Evolutionary conservation across 257 asterid genomes (phyloP).

Genomic region (Gardenia jasminoides): DNA sequence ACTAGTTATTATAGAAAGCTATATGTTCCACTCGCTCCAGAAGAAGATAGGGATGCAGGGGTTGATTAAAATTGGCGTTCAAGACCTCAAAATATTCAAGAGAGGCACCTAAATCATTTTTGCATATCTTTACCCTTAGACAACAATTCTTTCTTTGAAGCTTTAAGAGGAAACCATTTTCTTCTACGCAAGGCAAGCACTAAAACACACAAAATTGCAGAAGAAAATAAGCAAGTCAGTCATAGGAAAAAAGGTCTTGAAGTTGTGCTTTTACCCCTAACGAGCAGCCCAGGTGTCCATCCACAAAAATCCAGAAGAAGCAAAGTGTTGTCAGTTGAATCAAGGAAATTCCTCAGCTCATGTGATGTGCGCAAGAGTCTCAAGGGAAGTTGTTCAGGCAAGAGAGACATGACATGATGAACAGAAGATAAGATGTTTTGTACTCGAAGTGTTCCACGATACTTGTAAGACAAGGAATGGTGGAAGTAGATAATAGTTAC

Average conservation of each 20-base stretch:
- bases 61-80: neutral
- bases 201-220: neutral
- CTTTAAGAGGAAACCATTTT: too few species aligned
- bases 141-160: neutral
- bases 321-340: constrained; percentile 82
- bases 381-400: constrained; percentile 61
- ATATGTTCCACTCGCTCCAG: neutral
- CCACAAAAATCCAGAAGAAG: constrained; percentile 86
- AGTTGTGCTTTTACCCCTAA: constrained; percentile 32
- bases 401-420: constrained; percentile 51
- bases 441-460: constrained; percentile 72
- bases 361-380: constrained; percentile 50
- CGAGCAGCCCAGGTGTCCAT: constrained; percentile 71
- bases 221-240: constrained; percentile 16
- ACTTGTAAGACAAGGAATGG: constrained; percentile 54
- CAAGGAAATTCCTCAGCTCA: constrained; percentile 61
- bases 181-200: neutral
- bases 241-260: constrained; percentile 43
- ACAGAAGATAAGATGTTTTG: constrained; percentile 70
- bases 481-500: constrained; percentile 56
- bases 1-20: neutral
- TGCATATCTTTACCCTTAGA: neutral
- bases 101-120: neutral
- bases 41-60: neutral
- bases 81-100: neutral